A percentile compares a stretch with the other conserved stretches of the same genome.
Conservation (phyloP, 2,329 filamentous ascomycete species). For the Cryphonectria radicalis region DNA sequence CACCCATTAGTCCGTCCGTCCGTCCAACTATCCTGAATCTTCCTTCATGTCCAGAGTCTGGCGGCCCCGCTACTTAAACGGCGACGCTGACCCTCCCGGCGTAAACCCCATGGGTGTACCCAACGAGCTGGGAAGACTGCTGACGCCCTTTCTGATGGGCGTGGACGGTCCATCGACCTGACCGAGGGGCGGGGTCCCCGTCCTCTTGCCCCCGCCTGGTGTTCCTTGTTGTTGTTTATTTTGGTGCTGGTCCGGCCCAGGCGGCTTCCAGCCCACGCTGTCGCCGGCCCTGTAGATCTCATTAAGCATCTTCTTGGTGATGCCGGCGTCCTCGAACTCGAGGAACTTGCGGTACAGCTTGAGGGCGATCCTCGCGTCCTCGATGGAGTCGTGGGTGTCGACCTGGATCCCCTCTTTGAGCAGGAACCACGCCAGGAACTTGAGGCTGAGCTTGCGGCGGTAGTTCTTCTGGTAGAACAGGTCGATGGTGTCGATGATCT, state of each 20-base stretch:
- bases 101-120: conserved; percentile 24
- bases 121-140: conserved; percentile 2
- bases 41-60: not conserved
- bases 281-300: conserved; percentile 72
- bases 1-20: not conserved
- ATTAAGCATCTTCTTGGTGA: conserved; percentile 80
- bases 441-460: conserved; percentile 84
- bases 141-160: conserved; percentile 21
- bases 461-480: conserved; percentile 83
- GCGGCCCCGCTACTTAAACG: conserved; percentile 10
- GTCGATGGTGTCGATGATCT: conserved; percentile 93
- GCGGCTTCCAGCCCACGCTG: conserved; percentile 24
- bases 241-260: conserved; percentile 14
- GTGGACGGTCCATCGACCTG: conserved; percentile 25
- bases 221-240: conserved; percentile 8
- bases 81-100: conserved; percentile 13
- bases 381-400: conserved; percentile 91
- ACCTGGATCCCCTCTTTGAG: conserved; percentile 94
- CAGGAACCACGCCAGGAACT: conserved; percentile 89
- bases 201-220: not conserved
- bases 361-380: conserved; percentile 89
- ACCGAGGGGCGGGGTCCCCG: conserved; percentile 18
- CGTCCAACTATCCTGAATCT: not conserved
- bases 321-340: conserved; percentile 85
- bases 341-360: conserved; percentile 88